A percentile compares a stretch with the other conserved stretches of the same genome.
phyloP scores from a whole-genome alignment of 371 early-diverging fungal genomes.

The Rhizopus sp. region DNA sequence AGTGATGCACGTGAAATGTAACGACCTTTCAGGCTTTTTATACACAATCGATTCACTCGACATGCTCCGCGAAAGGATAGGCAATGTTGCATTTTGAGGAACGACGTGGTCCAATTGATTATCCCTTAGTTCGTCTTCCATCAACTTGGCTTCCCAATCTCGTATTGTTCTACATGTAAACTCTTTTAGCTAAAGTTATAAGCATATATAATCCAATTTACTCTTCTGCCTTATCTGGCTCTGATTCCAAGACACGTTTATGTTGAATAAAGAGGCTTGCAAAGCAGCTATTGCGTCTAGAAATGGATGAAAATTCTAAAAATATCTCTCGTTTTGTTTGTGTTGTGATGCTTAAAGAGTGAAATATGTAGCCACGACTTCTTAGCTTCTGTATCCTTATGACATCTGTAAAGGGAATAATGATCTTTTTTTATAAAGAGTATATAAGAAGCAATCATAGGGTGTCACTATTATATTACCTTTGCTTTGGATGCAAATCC shows the following conservation, averaged over 20 bases:
- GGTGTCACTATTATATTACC: conserved; percentile 25
- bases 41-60: conserved; percentile 21
- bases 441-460: background rate
- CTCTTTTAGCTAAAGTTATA: background rate
- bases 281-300: conserved; percentile 48
- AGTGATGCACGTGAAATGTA: conserved; percentile 79
- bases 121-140: conserved; percentile 27
- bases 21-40: conserved; percentile 40
- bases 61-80: conserved; percentile 22
- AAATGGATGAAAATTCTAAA: conserved; percentile 44
- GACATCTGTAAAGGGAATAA: conserved; percentile 47
- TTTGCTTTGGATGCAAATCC: conserved; percentile 61
- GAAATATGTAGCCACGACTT: conserved; percentile 39
- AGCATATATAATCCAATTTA: background rate
- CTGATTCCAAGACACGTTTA: conserved; percentile 20
- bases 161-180: conserved; percentile 21
- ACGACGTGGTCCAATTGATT: conserved; percentile 3
- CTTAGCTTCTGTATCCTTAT: conserved; percentile 42
- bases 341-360: conserved; percentile 20
- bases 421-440: conserved; percentile 29
- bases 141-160: conserved; percentile 36
- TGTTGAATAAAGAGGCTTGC: conserved; percentile 39
- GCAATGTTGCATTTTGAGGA: conserved; percentile 18
- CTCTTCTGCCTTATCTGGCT: conserved; percentile 22
- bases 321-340: conserved; percentile 36